Evolutionary conservation across 176 grass and related monocot species (phyloP), one percentile per base, ranked within the genome.

Genomic region (Chrysopogon serrulatus): DNA sequence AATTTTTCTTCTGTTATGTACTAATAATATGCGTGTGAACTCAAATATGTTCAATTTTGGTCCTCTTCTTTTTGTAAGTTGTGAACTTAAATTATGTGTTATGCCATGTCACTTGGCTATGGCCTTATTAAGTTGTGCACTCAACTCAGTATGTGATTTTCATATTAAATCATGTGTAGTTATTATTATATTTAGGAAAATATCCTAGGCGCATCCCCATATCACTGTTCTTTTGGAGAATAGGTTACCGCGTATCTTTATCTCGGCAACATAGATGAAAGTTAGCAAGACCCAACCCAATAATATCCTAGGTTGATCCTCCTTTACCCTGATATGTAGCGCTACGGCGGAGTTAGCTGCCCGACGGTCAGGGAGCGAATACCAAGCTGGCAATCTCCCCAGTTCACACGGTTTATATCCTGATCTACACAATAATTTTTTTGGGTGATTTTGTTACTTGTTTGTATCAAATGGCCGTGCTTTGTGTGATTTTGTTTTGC

Each of bases 341-440:
- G 14, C 19, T 54, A 11, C n/a, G 11, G 31, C 27, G 19, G 33
- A n/a, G 19, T 66, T 86, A 80, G 76, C 84, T 68, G 53, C 84
- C 66, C 18, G 23, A 23, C 17, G 3, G 13, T 14, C 24, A 27
- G 56, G 56, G 21, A 54, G 2, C 21, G 21, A 65, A 14, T 65
- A 65, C 47, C 79, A 3, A 23, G 10, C 10, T 10, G 48, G 18
- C 48, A 51, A 51, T 7, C 51, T 17, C 24, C 0, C 0, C 18
- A 16, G 8, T 16, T 14, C 54, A 23, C 8, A 71, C 2, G 30
- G 14, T 82, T 74, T 48, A 13, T 37, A n/a, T 8, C 53, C 36
- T 11, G 34, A 30, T 44, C 13, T 59, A 34, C 31, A 1, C 14
- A 43, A 18, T 69, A 6, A 54, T n/a, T n/a, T 17, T 24, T 65